These are phyloP conservation scores for Aspergillus flavus DNA, from an alignment of 2,329 filamentous ascomycete genomes.

Conservation along the genomic window DNA sequence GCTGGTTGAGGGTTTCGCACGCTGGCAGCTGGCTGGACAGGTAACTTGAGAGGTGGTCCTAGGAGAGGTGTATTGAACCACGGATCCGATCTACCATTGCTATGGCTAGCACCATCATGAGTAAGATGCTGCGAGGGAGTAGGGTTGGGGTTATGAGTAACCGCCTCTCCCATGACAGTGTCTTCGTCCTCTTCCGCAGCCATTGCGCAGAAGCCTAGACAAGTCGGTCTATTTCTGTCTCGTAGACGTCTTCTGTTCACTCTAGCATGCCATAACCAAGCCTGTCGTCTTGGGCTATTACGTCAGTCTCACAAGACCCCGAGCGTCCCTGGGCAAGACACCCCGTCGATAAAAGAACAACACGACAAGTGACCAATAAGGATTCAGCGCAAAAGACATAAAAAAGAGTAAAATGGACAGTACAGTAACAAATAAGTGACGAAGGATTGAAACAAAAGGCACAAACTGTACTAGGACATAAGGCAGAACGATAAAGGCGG, in stretches of 20 bases:
- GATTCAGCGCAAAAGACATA: neutral
- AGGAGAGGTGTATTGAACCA: slow-evolving; percentile 27
- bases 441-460: neutral
- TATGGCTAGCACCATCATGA: slow-evolving; percentile 19
- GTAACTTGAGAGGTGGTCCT: slow-evolving; percentile 23
- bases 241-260: neutral
- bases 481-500: neutral
- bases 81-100: slow-evolving; percentile 24
- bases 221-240: slow-evolving; percentile 13
- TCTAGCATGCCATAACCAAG: slow-evolving; percentile 23
- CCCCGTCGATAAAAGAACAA: neutral
- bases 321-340: neutral
- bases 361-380: neutral
- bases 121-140: slow-evolving; percentile 19
- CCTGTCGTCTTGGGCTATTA: slow-evolving; percentile 1
- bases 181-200: slow-evolving; percentile 43
- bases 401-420: neutral
- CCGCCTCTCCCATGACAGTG: slow-evolving; percentile 41
- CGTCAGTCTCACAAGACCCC: slow-evolving; percentile 1
- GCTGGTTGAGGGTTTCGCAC: slow-evolving; percentile 8
- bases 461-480: neutral
- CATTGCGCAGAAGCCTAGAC: slow-evolving; percentile 8
- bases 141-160: slow-evolving; percentile 22
- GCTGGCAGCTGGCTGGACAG: slow-evolving; percentile 13
- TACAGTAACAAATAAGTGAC: neutral